Base-by-base conservation (phyloP, 2,329 filamentous ascomycete species). In the Cadophora luteo-olivacea region DNA sequence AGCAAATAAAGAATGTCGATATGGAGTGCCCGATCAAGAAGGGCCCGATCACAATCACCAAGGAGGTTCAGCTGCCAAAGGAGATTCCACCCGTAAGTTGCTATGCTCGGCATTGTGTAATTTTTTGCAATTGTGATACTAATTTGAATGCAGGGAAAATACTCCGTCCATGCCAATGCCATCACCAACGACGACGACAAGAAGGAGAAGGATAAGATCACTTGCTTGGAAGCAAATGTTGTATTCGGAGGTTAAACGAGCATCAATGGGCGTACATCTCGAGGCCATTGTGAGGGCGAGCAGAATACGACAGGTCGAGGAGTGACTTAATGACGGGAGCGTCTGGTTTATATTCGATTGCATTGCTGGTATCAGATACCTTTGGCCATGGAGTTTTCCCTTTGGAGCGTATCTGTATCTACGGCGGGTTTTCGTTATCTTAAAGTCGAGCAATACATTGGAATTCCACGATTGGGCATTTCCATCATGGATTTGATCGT, bases 161-260 rank as follows among this genome's bases (percentile, higher is more conserved):
- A 97, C 86, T 92, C 87, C 22, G 96, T 99, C 45, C 82, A 90
- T 49, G 96, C 95, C 52, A 92, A 98, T 78, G 95, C 97, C 61
- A 91, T 88, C 81, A 93, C 88, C 73, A 85, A 84, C 69, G 89
- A 97, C 41, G 57, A 22, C 22, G 57, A 60, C 12, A 60, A 60
- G 36, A 60, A 45, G 36, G 57, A 60, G 63, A 84, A 87, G 67
- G 84, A 89, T 72, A 89, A 89, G 77, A 91, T 99, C 72, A 97
- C 94, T 69, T 99, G 96, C 82, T 85, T 99, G 77, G 90, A 91
- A 66, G 94, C 94, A 25, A 86, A 84, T 7, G 88, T 96, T 68
- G 78, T 81, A 55, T 95, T 96, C 64, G 61, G 58, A n/a, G 63
- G 41, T 58, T 67, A 62, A 36, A 66, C 29, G 48, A 32, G 41